phyloP scores from a whole-genome alignment of 164 flowering plant genomes.

The Kalanchoe fedtschenkoi region DNA sequence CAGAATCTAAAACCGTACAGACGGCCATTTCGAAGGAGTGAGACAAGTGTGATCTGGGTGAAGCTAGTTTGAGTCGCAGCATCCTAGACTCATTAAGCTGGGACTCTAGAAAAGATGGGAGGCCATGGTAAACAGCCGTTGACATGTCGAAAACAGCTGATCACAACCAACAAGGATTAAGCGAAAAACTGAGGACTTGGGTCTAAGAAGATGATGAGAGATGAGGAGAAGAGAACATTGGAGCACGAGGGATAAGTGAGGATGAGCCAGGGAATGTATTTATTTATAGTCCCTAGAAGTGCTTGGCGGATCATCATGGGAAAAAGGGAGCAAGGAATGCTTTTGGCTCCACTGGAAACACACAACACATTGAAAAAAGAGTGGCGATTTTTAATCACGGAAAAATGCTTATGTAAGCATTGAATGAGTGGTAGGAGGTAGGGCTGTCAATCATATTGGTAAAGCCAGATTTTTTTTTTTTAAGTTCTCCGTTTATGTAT shows the following conservation, averaged over 20 bases:
- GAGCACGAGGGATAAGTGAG: neutral
- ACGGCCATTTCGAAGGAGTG: neutral
- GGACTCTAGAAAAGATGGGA: slow-evolving; percentile 13
- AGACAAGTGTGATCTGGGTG: slow-evolving; percentile 2
- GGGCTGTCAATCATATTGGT: too few relatives aligned
- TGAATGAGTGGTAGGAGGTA: neutral
- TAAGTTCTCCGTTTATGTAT: too few relatives aligned
- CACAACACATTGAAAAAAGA: neutral
- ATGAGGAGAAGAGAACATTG: neutral
- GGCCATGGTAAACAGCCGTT: slow-evolving; percentile 23
- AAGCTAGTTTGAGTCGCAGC: slow-evolving; percentile 4
- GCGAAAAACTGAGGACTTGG: neutral
- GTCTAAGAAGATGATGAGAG: neutral
- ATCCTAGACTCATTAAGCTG: neutral
- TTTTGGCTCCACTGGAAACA: slow-evolving; percentile 2
- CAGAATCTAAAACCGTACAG: slow-evolving; percentile 1
- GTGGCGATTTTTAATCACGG: neutral
- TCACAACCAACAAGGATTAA: neutral
- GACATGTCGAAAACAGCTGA: neutral
- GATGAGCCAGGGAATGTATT: neutral
- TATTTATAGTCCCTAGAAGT: slow-evolving; percentile 3
- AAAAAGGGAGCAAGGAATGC: neutral
- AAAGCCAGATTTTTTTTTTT: too few relatives aligned
- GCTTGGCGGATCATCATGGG: neutral
- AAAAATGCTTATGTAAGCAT: slow-evolving; percentile 2